Evolutionary conservation across 2,329 filamentous ascomycete genomes (phyloP).

Genomic region (Phoma sp.): DNA sequence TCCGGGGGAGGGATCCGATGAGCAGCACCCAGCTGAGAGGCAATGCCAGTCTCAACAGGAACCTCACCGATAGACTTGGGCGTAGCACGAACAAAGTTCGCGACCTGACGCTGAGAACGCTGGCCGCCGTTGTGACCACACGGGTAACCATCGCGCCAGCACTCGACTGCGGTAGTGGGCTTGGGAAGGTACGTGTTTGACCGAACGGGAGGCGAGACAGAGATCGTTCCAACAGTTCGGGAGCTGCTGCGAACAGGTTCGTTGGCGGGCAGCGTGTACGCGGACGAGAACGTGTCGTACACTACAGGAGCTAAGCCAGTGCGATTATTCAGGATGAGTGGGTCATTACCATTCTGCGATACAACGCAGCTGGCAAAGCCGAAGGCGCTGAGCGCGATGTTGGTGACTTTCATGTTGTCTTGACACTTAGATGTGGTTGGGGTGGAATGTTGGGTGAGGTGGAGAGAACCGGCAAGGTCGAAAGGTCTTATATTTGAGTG

Average conservation of each 20-base stretch:
- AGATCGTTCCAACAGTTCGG: background rate
- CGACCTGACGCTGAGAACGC: background rate
- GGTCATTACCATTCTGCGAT: slow-evolving; percentile 11
- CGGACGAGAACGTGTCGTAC: background rate
- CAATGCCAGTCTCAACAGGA: too few species aligned
- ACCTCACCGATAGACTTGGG: background rate
- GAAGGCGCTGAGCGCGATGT: background rate
- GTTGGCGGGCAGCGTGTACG: background rate
- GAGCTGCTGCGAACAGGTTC: background rate
- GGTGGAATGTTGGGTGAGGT: background rate
- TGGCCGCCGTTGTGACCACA: slow-evolving; percentile 1
- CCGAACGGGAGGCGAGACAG: background rate
- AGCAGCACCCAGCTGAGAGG: background rate
- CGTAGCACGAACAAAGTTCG: background rate
- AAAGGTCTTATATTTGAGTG: background rate
- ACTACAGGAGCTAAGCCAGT: slow-evolving; percentile 3
- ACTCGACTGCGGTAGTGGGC: background rate
- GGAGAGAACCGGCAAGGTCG: background rate
- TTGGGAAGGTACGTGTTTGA: background rate
- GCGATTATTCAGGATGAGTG: slow-evolving; percentile 3
- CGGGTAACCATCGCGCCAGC: slow-evolving; percentile 11
- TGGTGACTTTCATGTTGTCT: slow-evolving; percentile 1
- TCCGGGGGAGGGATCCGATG: background rate
- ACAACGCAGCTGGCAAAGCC: background rate
- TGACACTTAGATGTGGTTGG: slow-evolving; percentile 3